Evolutionary conservation across 2,329 filamentous ascomycete genomes (phyloP).

Genomic region (Escovopsis sp.): DNA sequence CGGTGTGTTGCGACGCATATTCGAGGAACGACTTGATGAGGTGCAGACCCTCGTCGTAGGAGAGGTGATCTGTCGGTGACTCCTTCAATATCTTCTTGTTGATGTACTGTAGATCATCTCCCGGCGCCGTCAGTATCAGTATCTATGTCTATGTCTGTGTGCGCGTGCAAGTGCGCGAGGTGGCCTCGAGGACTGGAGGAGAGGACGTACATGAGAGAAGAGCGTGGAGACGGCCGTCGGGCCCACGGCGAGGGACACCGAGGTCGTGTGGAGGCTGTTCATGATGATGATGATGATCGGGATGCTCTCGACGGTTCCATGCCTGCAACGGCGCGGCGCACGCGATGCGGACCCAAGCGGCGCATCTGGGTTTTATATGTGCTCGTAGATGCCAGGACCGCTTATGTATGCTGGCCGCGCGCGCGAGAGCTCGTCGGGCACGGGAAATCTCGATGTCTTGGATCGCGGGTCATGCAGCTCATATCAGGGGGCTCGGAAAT

Average conservation of each 20-base stretch:
- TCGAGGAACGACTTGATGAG: constrained; percentile 75
- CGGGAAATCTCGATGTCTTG: no score
- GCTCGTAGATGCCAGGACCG: no score
- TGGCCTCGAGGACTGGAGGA: no score
- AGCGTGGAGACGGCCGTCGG: constrained; percentile 80
- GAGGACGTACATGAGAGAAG: constrained; percentile 58
- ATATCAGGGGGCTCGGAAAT: no score
- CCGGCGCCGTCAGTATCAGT: no score
- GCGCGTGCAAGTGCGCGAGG: no score
- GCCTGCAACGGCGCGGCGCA: background rate
- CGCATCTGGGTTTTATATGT: no score
- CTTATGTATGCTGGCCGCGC: no score
- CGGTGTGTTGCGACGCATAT: constrained; percentile 74
- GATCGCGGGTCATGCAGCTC: no score
- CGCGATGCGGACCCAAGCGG: background rate
- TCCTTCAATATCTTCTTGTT: constrained; percentile 60
- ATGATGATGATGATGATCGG: constrained; percentile 14
- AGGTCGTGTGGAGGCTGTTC: constrained; percentile 58
- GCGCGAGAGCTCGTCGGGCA: no score
- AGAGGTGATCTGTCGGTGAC: constrained; percentile 79
- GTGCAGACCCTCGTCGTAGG: constrained; percentile 84
- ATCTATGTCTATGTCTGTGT: no score
- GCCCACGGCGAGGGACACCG: constrained; percentile 69
- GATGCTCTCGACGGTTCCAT: background rate
- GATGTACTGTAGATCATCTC: constrained; percentile 46